Base-by-base conservation (phyloP, 257 asterid species). In the Mentha longifolia region DNA sequence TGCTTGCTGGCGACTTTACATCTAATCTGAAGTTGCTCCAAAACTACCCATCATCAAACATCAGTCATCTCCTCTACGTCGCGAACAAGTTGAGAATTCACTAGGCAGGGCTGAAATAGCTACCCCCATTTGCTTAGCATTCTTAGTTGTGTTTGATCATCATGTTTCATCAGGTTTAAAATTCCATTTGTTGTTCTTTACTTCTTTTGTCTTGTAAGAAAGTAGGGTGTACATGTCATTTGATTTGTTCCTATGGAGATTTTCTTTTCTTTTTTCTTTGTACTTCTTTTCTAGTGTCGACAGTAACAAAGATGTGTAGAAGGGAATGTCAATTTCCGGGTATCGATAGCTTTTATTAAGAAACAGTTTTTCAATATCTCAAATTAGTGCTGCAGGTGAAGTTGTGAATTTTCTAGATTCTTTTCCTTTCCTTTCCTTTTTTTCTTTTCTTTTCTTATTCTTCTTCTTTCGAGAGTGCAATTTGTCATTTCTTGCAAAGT, bases 1-100 rank as follows among this genome's bases (percentile, higher is more conserved):
- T 93, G 70, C 95, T 93, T 65, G 98, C 96, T 35, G 98, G 97
- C 6, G 98, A 93, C 77, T 93, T 93, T 78, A 93, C 97, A 35
- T 83, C 96, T 43, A 93, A 93, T 85, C 85, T 93, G 71, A 89
- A 91, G 86, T 80, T 93, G 60, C 96, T 91, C 49, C 98, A 93
- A 72, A 74, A 79, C 72, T 93, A 93, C 72, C 98, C 98, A 6
- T 69, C 91, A 19, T 75, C 96, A 70, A 93, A 91, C 84, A 87
- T 93, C 82, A 87, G 92, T 82, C 97, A 93, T 80, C 89, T 93
- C 57, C 88, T 93, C 74, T 89, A 93, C 17, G 97, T 93, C 45
- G 98, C 98, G 64, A 85, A 83, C 82, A 91, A 93, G 80, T 66
- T 93, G 77, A 89, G 89, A 45, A 41, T 66, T 33, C 82, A 67